Evolutionary conservation across 768 basidiomycete genomes (phyloP), one percentile per base, ranked within the genome.

Genomic region (Hericium rajendrae): DNA sequence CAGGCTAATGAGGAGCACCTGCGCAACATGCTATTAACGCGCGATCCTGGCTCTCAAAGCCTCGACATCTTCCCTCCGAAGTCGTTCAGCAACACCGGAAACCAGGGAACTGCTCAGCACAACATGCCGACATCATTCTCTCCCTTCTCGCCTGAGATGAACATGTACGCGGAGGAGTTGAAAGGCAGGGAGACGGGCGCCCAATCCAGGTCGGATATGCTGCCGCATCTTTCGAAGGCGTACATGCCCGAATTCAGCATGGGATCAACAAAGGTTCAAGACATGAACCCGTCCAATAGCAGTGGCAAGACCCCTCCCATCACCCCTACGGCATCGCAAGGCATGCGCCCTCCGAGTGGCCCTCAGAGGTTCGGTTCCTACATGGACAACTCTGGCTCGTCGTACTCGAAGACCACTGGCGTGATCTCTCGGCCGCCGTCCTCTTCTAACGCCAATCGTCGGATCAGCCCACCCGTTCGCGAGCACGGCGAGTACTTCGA

Each of bases 131-230:
- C 56, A 11, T 59, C 61, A 38, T 90, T 90, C 68, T 85, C 86
- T 6, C 88, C 88, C 3, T 91, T 91, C 71, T 90, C 88, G 1
- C 88, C 88, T 9, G 88, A 90, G 63, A 82, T 85, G 9, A 84
- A 80, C 61, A 65, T 74, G 64, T 66, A 69, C 22, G 61, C 69
- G 4, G 73, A 76, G 58, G 68, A 67, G 48, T 59, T 68, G 61
- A 67, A 67, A 69, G 46, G 74, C 72, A 59, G 75, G 72, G 54
- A 71, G 40, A 32, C 6, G 32, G 32, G 32, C 6, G 32, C 32
- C 8, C 32, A 32, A 32, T 32, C 32, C 9, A 71, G 70, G 53
- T 60, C 70, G n/a, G 80, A 80, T 52, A 52, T 68, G 11, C 68
- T 81, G 51, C 71, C 79, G 20, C 79, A 81, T 58, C 69, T 74